Percentiles rank a stretch among this genome's conserved stretches.
Evolutionary conservation across 192 early-diverging fungal genomes (phyloP).

Genomic region (Tieghemiomyces parasiticus): DNA sequence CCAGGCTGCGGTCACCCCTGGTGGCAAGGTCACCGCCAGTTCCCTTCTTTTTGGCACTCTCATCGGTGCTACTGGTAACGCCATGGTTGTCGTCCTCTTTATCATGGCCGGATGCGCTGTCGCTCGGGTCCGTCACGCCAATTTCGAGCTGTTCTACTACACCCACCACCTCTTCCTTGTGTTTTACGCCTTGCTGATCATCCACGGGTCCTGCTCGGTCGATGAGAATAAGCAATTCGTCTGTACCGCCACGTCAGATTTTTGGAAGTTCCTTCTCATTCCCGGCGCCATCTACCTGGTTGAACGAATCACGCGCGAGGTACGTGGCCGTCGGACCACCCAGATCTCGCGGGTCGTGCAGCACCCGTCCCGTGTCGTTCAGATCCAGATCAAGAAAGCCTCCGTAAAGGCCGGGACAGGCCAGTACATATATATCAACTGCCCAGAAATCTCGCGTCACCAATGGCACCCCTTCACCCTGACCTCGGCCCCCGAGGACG

Average conservation of each 20-base stretch:
- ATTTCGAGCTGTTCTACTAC: conserved; percentile 70
- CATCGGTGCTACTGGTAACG: conserved; percentile 52
- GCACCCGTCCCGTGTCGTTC: conserved; percentile 56
- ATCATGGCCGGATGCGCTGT: conserved; percentile 41
- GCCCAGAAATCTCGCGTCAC: conserved; percentile 48
- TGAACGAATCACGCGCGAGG: conserved; percentile 44
- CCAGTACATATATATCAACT: conserved; percentile 60
- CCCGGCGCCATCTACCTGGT: conserved; percentile 37
- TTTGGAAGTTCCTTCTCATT: conserved; percentile 44
- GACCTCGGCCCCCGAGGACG: conserved; percentile 61
- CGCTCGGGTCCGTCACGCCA: conserved; percentile 27
- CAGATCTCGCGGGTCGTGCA: conserved; percentile 52
- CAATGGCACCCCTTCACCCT: conserved; percentile 75
- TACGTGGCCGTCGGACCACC: conserved; percentile 38
- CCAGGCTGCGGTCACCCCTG: conserved; percentile 12
- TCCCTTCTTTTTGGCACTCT: conserved; percentile 22
- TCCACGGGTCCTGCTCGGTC: conserved; percentile 45
- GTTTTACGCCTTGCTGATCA: conserved; percentile 47
- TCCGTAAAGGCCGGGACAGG: conserved; percentile 36
- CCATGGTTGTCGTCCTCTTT: conserved; percentile 41
- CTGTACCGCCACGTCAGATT: conserved; percentile 26
- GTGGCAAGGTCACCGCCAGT: conserved; percentile 14
- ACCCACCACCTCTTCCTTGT: conserved; percentile 59
- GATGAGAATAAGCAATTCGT: conserved; percentile 24
- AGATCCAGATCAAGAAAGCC: conserved; percentile 51